A percentile compares a stretch with the other conserved stretches of the same genome.
phyloP scores from a whole-genome alignment of 306 rosid genomes.

The Vachellia collinsii region DNA sequence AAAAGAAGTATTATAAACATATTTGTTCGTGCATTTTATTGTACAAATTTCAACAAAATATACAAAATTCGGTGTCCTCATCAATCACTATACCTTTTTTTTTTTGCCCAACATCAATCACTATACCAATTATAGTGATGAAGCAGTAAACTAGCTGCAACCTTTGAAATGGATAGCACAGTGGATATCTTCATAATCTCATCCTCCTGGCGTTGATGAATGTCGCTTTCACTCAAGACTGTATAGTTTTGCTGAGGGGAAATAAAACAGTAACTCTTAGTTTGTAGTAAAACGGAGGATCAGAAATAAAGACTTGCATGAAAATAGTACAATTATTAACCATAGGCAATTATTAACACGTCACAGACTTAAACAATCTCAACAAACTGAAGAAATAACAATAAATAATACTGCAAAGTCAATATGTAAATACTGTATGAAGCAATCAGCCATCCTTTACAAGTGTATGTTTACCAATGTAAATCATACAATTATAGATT shows the following conservation, averaged over 20 bases:
- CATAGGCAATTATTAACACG: not conserved
- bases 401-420: too few species aligned
- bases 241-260: conserved; percentile 55
- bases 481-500: too few species aligned
- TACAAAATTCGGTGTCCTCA: not conserved
- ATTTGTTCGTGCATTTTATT: not conserved
- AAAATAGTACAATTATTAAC: not conserved
- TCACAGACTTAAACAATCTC: too few species aligned
- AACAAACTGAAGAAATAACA: too few species aligned
- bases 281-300: not conserved
- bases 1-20: not conserved
- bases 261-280: too few species aligned
- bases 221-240: conserved; percentile 60
- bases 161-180: conserved; percentile 63
- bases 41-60: conserved; percentile 1
- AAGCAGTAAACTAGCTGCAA: conserved; percentile 63
- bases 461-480: too few species aligned
- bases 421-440: too few species aligned
- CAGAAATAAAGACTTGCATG: not conserved
- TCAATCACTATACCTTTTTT: conserved; percentile 51
- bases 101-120: too few species aligned
- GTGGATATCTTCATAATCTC: conserved; percentile 58
- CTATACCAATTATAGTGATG: conserved; percentile 66
- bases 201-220: conserved; percentile 65
- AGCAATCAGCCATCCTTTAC: too few species aligned